Evolutionary conservation across 2,329 filamentous ascomycete species (phyloP).

Genomic region (Dothiorella sarmentorum): DNA sequence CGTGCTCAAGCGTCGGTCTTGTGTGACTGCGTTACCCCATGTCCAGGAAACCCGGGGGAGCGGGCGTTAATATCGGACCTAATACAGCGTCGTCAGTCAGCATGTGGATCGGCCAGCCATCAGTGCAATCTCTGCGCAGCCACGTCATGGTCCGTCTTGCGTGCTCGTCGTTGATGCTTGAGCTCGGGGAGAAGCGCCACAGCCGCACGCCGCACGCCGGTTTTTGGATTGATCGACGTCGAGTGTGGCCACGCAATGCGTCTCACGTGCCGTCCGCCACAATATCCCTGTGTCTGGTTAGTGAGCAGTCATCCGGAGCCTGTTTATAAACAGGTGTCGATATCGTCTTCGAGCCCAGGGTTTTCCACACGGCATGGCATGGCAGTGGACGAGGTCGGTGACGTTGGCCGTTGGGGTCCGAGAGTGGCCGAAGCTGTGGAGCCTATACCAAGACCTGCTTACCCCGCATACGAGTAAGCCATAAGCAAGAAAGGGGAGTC

Average conservation of each 20-base stretch:
- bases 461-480: not conserved
- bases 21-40: slow-evolving; percentile 15
- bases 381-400: too few species aligned
- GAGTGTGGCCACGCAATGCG: not conserved
- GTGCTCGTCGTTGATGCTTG: not conserved
- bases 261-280: not conserved
- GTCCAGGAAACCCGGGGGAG: not conserved
- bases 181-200: not conserved
- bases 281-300: too few species aligned
- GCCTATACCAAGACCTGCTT: not conserved
- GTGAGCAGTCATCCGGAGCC: too few species aligned
- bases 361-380: too few species aligned
- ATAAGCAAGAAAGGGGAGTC: not conserved
- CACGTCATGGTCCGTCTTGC: slow-evolving; percentile 6
- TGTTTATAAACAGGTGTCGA: too few species aligned
- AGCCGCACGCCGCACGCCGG: not conserved
- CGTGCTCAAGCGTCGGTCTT: slow-evolving; percentile 14
- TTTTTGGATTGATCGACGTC: too few species aligned
- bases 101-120: slow-evolving; percentile 4
- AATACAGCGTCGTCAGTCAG: not conserved
- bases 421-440: too few species aligned
- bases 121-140: slow-evolving; percentile 4
- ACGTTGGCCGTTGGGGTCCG: too few species aligned
- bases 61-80: slow-evolving; percentile 7
- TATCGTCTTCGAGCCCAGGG: too few species aligned